A percentile compares a stretch with the other conserved stretches of the same genome.
phyloP scores from a whole-genome alignment of 2,329 filamentous ascomycete species.

The Botrytis elliptica region DNA sequence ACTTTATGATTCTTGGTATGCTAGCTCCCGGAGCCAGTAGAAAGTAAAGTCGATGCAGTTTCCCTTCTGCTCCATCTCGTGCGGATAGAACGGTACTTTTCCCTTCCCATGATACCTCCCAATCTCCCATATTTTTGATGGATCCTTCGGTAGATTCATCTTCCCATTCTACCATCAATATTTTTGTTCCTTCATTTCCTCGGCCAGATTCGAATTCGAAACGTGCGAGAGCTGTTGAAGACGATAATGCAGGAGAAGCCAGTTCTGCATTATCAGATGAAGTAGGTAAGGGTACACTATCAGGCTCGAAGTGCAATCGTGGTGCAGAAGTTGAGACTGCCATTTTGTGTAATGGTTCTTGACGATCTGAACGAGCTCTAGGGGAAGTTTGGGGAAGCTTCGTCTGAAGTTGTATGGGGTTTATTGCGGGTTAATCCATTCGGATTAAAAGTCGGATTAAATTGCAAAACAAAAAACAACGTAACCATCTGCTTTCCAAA shows the following conservation, averaged over 20 bases:
- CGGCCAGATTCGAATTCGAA: conserved; percentile 82
- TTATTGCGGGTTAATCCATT: conserved; percentile 5
- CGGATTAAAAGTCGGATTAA: not conserved
- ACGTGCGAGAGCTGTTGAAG: conserved; percentile 66
- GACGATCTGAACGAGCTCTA: not conserved
- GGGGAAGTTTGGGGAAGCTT: not conserved
- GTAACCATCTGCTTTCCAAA: not conserved
- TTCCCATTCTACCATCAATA: conserved; percentile 92
- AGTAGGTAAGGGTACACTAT: conserved; percentile 31
- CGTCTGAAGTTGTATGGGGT: not conserved
- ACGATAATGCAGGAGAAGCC: conserved; percentile 45
- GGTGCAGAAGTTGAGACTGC: conserved; percentile 30
- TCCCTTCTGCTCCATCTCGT: conserved; percentile 40
- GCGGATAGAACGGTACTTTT: conserved; percentile 68
- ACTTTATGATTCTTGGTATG: conserved; percentile 70
- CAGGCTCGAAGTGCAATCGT: conserved; percentile 33
- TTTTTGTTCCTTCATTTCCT: conserved; percentile 82
- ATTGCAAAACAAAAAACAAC: not conserved
- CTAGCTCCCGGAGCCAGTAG: conserved; percentile 70
- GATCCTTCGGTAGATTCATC: conserved; percentile 53
- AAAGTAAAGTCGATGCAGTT: conserved; percentile 68
- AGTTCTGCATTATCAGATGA: conserved; percentile 32
- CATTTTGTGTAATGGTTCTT: conserved; percentile 25
- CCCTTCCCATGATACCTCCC: conserved; percentile 82
- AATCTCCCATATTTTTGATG: conserved; percentile 48